A percentile compares a stretch with the other conserved stretches of the same genome.
Evolutionary conservation across 2,329 filamentous ascomycete genomes (phyloP).

Genomic region (Xylariaceae sp.): DNA sequence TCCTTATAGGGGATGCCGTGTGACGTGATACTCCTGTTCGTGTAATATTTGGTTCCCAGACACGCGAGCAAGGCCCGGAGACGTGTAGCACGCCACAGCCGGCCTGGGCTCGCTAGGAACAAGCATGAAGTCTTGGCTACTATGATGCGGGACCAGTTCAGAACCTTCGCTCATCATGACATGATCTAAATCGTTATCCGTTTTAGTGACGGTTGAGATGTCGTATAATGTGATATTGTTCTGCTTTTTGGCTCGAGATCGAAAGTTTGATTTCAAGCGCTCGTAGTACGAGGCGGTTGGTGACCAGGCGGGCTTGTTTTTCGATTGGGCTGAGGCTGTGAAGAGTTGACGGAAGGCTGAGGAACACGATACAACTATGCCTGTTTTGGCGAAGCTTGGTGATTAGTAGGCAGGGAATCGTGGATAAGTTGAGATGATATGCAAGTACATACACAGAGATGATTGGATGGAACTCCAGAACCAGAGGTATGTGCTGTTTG

Average conservation of each 20-base stretch:
- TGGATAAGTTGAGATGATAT: conserved; percentile 27
- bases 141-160: neutral
- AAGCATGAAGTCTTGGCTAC: neutral
- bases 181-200: neutral
- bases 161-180: neutral
- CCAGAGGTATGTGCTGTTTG: conserved; percentile 14
- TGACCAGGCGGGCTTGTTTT: neutral
- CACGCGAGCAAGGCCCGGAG: neutral
- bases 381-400: too few relatives aligned
- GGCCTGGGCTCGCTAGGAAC: neutral
- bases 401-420: too few relatives aligned
- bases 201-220: neutral
- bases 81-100: neutral
- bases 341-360: conserved; percentile 23
- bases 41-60: neutral
- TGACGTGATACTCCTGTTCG: neutral
- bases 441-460: conserved; percentile 17
- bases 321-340: neutral
- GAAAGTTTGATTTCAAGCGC: neutral
- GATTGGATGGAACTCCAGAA: conserved; percentile 17
- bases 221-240: neutral
- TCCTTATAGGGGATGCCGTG: neutral
- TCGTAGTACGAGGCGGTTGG: conserved; percentile 7
- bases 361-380: conserved; percentile 16
- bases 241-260: neutral